Base-by-base conservation (phyloP, 2,329 filamentous ascomycete genomes). In the Diaporthe aspalathi region DNA sequence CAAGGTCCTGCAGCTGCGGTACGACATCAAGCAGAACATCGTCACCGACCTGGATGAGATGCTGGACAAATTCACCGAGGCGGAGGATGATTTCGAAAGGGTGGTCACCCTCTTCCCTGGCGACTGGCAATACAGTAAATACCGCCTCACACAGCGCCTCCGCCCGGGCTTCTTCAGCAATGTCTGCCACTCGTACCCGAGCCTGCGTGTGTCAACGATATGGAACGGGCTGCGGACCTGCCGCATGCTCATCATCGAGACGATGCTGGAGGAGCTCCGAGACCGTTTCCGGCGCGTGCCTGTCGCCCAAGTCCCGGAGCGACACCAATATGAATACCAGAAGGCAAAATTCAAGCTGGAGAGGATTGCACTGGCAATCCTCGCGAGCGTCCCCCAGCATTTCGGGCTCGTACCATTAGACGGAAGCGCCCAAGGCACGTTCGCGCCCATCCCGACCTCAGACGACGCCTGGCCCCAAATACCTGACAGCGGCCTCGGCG, bases 201-300 rank as follows among this genome's bases (percentile, higher is more conserved):
- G 80, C n/a, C 77, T 84, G n/a, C 79, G 80, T 12, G 79, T 85
- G 62, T 83, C 84, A 35, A 83, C 83, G 2, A 79, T 83, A 14
- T 87, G 85, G 85, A 87, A 86, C 73, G 80, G 80, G 69, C 78
- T 87, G 70, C 81, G 84, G 27, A 82, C 82, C 12, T 81, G 83
- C 70, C 81, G 85, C 29, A 82, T 87, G 74, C 78, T 87, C 27
- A 76, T 86, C 8, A 80, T 86, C 57, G 85, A 87, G 75, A 84
- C 84, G 7, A 81, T 86, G 29, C 76, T 86, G 24, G 79, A 83
- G 52, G 80, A 84, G 70, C 79, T 87, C 3, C 82, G 81, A 72
- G 78, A 76, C 53, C 80, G 68, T 16, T 80, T 76, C 75, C 27
- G 50, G 49, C 68, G 47, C 9, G 63, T 68, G 38, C 71, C 68